A percentile compares a stretch with the other conserved stretches of the same genome.
phyloP scores from a whole-genome alignment of 495 filamentous ascomycete species.

The Choiromyces venosus region DNA sequence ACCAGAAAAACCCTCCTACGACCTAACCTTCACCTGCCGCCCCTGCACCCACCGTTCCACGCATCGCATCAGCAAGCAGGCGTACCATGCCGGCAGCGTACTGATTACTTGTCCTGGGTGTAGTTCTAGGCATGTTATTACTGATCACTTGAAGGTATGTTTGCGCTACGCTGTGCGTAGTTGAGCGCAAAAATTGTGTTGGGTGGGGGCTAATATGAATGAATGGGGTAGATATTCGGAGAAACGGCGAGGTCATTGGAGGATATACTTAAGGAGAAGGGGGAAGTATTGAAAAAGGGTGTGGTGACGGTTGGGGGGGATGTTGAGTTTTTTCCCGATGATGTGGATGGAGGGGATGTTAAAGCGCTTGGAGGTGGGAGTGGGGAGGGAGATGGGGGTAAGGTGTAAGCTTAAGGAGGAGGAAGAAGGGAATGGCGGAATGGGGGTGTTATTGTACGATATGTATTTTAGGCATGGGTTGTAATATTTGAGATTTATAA shows the following conservation, averaged over 20 bases:
- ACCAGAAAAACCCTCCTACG: conserved; percentile 65
- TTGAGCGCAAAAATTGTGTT: too few relatives aligned
- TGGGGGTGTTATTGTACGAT: conserved; percentile 30
- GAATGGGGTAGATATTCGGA: conserved; percentile 60
- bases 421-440: conserved; percentile 41
- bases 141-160: conserved; percentile 67
- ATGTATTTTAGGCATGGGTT: background rate
- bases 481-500: background rate
- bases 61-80: conserved; percentile 81
- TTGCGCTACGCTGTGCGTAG: too few relatives aligned
- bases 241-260: conserved; percentile 63
- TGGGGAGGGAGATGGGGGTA: conserved; percentile 10
- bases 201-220: too few relatives aligned
- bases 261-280: conserved; percentile 62
- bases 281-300: conserved; percentile 60
- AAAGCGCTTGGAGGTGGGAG: conserved; percentile 15
- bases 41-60: conserved; percentile 69
- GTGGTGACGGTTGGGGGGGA: conserved; percentile 46
- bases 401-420: conserved; percentile 1
- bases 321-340: conserved; percentile 51
- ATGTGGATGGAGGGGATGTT: conserved; percentile 23
- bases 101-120: conserved; percentile 82
- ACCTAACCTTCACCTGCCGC: conserved; percentile 85
- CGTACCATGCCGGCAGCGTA: conserved; percentile 82
- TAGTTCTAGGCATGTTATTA: conserved; percentile 80